A percentile compares a stretch with the other conserved stretches of the same genome.
Evolutionary conservation across 2,329 filamentous ascomycete species (phyloP).

Genomic region (Pseudogymnoascus sp.): DNA sequence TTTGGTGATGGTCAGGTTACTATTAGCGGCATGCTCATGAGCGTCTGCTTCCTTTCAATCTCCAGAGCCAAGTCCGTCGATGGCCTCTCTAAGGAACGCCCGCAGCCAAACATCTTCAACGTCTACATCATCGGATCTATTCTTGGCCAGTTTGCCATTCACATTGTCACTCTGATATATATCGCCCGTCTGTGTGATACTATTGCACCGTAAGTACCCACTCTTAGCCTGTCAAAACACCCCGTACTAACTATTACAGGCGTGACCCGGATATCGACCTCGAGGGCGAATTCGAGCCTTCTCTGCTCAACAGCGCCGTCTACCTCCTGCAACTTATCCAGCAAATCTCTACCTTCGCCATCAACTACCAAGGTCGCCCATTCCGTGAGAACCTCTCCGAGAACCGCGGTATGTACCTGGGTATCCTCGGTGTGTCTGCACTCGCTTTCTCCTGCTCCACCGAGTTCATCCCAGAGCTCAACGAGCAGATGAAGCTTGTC

Average conservation of each 20-base stretch:
- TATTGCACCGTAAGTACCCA: conserved; percentile 65
- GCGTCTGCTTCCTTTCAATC: conserved; percentile 96
- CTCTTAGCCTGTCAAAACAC: not conserved
- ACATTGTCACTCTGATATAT: conserved; percentile 90
- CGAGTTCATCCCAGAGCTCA: conserved; percentile 91
- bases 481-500: conserved; percentile 85
- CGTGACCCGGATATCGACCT: conserved; percentile 66
- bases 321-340: conserved; percentile 97
- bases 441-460: conserved; percentile 93
- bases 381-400: conserved; percentile 95
- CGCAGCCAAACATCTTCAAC: conserved; percentile 98
- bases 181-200: conserved; percentile 81
- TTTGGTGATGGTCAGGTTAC: conserved; percentile 98
- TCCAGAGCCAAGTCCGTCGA: conserved; percentile 96
- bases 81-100: conserved; percentile 88
- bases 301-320: conserved; percentile 89
- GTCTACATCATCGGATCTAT: conserved; percentile 97
- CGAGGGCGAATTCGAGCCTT: conserved; percentile 89
- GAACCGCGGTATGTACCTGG: conserved; percentile 98
- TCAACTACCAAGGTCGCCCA: conserved; percentile 97
- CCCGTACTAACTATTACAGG: conserved; percentile 29
- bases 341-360: conserved; percentile 97
- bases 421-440: conserved; percentile 78
- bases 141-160: conserved; percentile 91
- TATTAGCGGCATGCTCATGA: conserved; percentile 99